Evolutionary conservation across 345 rosid species (phyloP).

Genomic region (Populus davidiana): DNA sequence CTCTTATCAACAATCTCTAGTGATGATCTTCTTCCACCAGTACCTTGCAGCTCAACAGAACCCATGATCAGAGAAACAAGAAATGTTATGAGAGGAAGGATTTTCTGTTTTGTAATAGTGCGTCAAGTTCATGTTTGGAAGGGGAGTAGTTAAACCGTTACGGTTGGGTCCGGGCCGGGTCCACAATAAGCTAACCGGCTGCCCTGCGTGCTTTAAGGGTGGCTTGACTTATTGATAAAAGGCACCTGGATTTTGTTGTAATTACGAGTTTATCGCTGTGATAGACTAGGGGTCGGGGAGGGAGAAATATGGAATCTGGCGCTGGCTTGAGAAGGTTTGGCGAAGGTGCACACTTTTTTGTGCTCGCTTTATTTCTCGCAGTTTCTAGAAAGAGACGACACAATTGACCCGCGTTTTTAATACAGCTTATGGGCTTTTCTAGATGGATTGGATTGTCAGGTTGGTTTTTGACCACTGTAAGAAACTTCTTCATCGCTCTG

Average conservation of each 20-base stretch:
- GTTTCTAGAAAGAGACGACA: conserved; percentile 4
- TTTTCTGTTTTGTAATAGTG: too few relatives aligned
- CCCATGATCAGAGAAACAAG: neutral
- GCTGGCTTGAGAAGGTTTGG: too few relatives aligned
- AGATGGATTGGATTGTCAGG: too few relatives aligned
- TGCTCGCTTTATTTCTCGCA: neutral
- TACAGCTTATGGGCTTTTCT: too few relatives aligned
- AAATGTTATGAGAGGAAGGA: neutral
- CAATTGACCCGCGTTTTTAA: neutral
- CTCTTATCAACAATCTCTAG: neutral
- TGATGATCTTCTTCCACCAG: neutral
- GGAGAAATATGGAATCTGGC: neutral
- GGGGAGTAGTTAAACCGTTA: neutral
- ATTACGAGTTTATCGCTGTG: neutral
- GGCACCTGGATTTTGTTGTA: neutral
- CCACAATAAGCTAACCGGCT: neutral
- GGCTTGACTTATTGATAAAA: neutral
- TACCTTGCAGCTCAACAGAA: neutral
- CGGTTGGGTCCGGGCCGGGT: neutral
- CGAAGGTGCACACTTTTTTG: neutral
- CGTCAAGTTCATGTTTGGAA: too few relatives aligned
- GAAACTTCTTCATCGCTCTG: too few relatives aligned
- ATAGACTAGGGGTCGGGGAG: neutral
- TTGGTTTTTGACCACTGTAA: too few relatives aligned
- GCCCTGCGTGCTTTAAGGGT: too few relatives aligned